A percentile compares a stretch with the other conserved stretches of the same genome.
Evolutionary conservation across 2,329 filamentous ascomycete genomes (phyloP).

Genomic region (Byssothecium circinans): DNA sequence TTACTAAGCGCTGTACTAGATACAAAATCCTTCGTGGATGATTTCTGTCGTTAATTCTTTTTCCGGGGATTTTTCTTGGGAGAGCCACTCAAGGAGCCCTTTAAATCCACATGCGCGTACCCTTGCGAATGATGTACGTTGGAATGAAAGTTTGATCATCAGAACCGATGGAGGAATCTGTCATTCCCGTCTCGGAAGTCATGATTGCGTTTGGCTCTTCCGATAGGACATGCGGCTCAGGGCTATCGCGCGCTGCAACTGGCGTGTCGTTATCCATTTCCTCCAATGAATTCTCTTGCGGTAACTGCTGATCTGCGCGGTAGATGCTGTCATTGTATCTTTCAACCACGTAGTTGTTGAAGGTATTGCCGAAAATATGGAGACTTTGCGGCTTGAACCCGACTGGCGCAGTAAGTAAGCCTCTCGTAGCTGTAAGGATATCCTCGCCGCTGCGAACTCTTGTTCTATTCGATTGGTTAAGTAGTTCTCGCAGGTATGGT

Average conservation of each 20-base stretch:
- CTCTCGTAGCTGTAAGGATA: constrained; percentile 17
- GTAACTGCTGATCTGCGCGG: not conserved
- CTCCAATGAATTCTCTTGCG: not conserved
- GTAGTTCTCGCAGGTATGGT: constrained; percentile 5
- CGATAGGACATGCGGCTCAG: constrained; percentile 9
- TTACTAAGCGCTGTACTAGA: too few relatives aligned
- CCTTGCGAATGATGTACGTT: constrained; percentile 1
- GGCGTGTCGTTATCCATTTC: not conserved
- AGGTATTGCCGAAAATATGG: constrained; percentile 10
- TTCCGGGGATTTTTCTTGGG: too few relatives aligned
- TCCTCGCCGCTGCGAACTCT: constrained; percentile 19
- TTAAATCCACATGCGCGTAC: not conserved
- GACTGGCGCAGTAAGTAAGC: constrained; percentile 13
- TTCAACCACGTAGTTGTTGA: constrained; percentile 16
- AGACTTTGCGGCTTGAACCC: constrained; percentile 8
- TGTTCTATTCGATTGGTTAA: constrained; percentile 1
- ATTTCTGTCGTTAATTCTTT: too few relatives aligned
- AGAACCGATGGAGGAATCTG: not conserved
- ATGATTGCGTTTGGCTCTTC: constrained; percentile 9
- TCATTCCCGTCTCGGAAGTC: not conserved
- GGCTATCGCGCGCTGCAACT: constrained; percentile 1
- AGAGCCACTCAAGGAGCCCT: too few relatives aligned
- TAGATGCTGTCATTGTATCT: constrained; percentile 15
- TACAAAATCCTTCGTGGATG: too few relatives aligned
- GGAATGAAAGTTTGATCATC: not conserved